These are phyloP conservation scores for Rhodamnia argentea DNA, from an alignment of 345 rosid species.

Conservation along the genomic window DNA sequence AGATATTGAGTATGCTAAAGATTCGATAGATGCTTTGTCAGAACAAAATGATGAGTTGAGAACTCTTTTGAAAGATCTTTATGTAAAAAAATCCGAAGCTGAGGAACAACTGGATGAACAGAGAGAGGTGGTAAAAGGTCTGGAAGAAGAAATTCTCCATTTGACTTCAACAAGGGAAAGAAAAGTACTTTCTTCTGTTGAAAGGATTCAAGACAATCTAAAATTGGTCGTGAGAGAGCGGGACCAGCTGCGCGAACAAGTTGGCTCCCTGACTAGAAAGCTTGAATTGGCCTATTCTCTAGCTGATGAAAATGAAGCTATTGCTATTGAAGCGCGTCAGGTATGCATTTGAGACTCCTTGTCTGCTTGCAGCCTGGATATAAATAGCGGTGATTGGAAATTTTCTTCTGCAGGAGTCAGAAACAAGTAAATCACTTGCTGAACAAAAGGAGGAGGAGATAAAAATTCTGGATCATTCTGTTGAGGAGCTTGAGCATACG, in stretches of 20 bases:
- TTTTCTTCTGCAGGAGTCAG: constrained; percentile 47
- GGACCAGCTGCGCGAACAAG: constrained; percentile 51
- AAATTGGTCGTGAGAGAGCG: constrained; percentile 35
- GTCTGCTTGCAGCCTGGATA: background rate
- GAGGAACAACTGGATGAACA: constrained; percentile 70
- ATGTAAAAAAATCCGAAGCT: constrained; percentile 47
- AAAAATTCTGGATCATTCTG: constrained; percentile 70
- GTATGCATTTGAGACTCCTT: constrained; percentile 14
- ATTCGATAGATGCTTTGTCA: constrained; percentile 35
- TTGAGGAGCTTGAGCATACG: constrained; percentile 85
- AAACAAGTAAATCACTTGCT: constrained; percentile 62
- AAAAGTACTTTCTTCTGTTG: constrained; percentile 31
- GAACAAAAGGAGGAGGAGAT: constrained; percentile 93
- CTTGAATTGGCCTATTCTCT: constrained; percentile 56
- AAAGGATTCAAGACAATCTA: constrained; percentile 43
- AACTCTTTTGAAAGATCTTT: constrained; percentile 52
- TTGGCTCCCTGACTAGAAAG: constrained; percentile 45
- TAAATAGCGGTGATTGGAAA: background rate
- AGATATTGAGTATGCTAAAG: constrained; percentile 49
- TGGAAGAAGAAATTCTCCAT: constrained; percentile 76
- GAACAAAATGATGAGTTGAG: constrained; percentile 67
- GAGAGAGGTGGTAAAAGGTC: constrained; percentile 47
- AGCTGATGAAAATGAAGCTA: constrained; percentile 89
- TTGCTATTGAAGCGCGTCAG: constrained; percentile 75
- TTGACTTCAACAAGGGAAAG: constrained; percentile 42